A percentile compares a stretch with the other conserved stretches of the same genome.
phyloP scores from a whole-genome alignment of 495 filamentous ascomycete genomes.

The Staphylotrichum tortipilum region DNA sequence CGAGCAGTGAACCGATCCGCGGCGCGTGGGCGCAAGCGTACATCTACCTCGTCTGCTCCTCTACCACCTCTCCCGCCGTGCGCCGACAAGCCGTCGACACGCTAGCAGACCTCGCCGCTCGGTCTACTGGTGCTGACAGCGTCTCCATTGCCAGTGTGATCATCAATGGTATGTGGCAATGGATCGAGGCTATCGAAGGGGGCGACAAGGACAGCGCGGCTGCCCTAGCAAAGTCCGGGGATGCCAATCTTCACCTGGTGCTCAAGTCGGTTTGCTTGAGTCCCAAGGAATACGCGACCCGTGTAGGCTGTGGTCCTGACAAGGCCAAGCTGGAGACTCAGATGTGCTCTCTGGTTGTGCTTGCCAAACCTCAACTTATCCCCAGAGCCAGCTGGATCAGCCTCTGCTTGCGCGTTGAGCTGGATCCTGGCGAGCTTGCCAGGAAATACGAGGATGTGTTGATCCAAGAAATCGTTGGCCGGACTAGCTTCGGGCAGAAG shows the following conservation, averaged over 20 bases:
- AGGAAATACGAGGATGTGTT: conserved; percentile 39
- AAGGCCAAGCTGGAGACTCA: conserved; percentile 47
- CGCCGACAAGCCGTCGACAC: conserved; percentile 50
- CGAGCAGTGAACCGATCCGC: conserved; percentile 25
- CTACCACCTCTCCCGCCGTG: conserved; percentile 45
- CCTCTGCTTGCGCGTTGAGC: conserved; percentile 62
- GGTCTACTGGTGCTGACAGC: conserved; percentile 32
- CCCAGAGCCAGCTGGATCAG: conserved; percentile 80
- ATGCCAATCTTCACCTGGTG: conserved; percentile 50
- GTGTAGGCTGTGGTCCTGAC: conserved; percentile 28
- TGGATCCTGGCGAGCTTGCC: conserved; percentile 76
- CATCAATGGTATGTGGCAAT: conserved; percentile 70
- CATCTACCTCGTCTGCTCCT: conserved; percentile 64
- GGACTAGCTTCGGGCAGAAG: conserved; percentile 39
- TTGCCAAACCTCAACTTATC: conserved; percentile 71
- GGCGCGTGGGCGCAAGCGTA: conserved; percentile 72
- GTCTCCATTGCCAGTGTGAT: conserved; percentile 45
- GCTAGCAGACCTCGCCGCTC: conserved; percentile 53
- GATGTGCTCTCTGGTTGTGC: conserved; percentile 64
- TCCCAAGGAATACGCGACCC: conserved; percentile 30
- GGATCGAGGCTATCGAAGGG: conserved; percentile 56
- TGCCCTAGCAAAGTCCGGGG: conserved; percentile 56
- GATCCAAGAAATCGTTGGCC: conserved; percentile 40
- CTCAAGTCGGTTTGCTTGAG: conserved; percentile 61
- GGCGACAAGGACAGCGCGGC: conserved; percentile 73